Base-by-base conservation (phyloP, 805 yeast genomes). In the Danielia reshetovae region DNA sequence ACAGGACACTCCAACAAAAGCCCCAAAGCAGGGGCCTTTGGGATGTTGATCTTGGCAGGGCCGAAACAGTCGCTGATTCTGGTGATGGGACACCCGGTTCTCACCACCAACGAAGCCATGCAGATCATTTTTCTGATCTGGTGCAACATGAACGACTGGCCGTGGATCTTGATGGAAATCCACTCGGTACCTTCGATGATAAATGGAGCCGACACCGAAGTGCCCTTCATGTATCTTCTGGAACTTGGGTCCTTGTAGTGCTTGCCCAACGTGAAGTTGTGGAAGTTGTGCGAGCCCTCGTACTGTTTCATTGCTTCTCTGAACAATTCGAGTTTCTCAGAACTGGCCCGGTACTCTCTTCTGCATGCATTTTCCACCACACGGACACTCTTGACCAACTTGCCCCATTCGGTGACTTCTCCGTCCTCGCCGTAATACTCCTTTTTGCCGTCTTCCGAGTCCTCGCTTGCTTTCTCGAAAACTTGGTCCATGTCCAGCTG, bases 51-150 rank as follows among this genome's bases (percentile, higher is more conserved):
- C 52, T 81, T 85, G 25, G 74, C 74, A 2, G 77, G 70, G 4
- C 79, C 77, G 55, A 86, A 93, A 3, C 95, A 85, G 50, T 86
- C 85, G 7, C 65, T 55, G 42, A 93, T 85, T 49, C 95, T 77
- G 17, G 74, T 73, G 21, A 75, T 54, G 3, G 97, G 95, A 53
- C 89, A 79, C 8, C 95, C 93, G 13, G 93, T 80, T 54, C 98
- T 75, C 15, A 90, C 79, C 12, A 85, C 77, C 38, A 90, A 68
- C 0, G 89, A 77, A 1, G 95, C 95, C 94, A 90, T 82, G 15
- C 96, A 90, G 40, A 93, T 86, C 97, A 93, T 93, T 57, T 93
- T 93, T 57, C 98, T 79, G 54, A 93, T 93, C 70, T 90, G 98
- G 63, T 90, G 97, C 44, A 93, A 72, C 97, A 93, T 93, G 61